A percentile compares a stretch with the other conserved stretches of the same genome.
Evolutionary conservation across 2,329 filamentous ascomycete species (phyloP).

Genomic region (Exophiala alcalophila): DNA sequence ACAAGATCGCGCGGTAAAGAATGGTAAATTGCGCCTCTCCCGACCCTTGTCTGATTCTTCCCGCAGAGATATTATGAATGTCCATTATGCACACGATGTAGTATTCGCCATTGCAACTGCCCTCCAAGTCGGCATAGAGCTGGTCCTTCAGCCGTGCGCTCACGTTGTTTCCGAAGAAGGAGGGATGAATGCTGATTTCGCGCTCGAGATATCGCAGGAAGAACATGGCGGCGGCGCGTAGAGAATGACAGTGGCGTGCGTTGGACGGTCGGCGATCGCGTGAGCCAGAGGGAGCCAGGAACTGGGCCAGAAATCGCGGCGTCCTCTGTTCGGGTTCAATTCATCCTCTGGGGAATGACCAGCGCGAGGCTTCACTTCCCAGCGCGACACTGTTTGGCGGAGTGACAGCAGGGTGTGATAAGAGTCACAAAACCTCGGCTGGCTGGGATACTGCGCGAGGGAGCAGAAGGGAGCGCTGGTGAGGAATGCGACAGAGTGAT

Average conservation of each 20-base stretch:
- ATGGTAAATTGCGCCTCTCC: conserved; percentile 94
- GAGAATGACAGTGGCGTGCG: not conserved
- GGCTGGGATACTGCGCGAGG: too few species aligned
- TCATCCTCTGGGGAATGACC: conserved; percentile 15
- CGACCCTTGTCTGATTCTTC: conserved; percentile 84
- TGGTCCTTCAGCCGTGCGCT: conserved; percentile 86
- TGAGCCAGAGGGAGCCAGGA: conserved; percentile 1
- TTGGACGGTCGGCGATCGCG: not conserved
- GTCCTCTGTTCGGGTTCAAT: conserved; percentile 7
- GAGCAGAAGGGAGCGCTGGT: too few species aligned
- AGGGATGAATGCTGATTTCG: conserved; percentile 90
- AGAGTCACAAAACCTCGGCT: too few species aligned
- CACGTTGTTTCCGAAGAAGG: conserved; percentile 93
- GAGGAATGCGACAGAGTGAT: too few species aligned
- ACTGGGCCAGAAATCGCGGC: not conserved
- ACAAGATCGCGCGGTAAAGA: conserved; percentile 91
- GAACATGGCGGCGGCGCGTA: conserved; percentile 64
- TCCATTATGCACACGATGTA: conserved; percentile 99
- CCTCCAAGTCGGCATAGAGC: conserved; percentile 89
- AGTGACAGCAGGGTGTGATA: too few species aligned
- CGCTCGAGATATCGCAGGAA: conserved; percentile 97
- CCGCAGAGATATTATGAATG: conserved; percentile 89
- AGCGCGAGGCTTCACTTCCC: too few species aligned
- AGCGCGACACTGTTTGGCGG: too few species aligned
- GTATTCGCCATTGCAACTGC: conserved; percentile 90